Conservation (phyloP, 441 rosid species). For the Melastoma candidum region DNA sequence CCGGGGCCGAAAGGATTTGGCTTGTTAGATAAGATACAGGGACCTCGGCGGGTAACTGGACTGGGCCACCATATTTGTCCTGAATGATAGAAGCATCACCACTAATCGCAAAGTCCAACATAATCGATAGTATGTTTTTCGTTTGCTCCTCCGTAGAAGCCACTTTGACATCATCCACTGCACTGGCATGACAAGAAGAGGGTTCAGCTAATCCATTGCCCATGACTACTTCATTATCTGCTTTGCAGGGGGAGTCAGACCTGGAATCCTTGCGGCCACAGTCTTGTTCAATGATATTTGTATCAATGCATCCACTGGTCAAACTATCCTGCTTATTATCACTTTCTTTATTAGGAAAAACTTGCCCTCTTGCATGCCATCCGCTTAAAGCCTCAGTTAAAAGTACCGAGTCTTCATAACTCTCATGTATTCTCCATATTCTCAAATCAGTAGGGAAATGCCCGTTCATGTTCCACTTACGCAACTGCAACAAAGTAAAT, state of each 20-base stretch:
- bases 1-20: slow-evolving; percentile 7
- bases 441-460: slow-evolving; percentile 63
- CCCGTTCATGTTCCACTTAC: slow-evolving; percentile 64
- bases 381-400: slow-evolving; percentile 70
- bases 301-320: slow-evolving; percentile 16
- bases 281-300: slow-evolving; percentile 32
- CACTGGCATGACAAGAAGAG: too few species aligned
- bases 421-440: slow-evolving; percentile 71
- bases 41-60: too few species aligned
- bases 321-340: slow-evolving; percentile 19
- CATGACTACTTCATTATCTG: slow-evolving; percentile 3
- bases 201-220: too few species aligned
- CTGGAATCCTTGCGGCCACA: slow-evolving; percentile 32
- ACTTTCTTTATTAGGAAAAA: slow-evolving; percentile 25
- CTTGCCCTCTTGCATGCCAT: slow-evolving; percentile 20
- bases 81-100: too few species aligned
- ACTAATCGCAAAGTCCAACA: too few species aligned
- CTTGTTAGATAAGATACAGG: too few species aligned
- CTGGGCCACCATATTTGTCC: too few species aligned
- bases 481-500: slow-evolving; percentile 60
- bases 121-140: too few species aligned
- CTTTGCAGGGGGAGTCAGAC: slow-evolving; percentile 9
- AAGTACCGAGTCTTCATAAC: slow-evolving; percentile 57
- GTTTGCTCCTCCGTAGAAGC: too few species aligned
- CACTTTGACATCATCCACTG: too few species aligned